Evolutionary conservation across 768 basidiomycete genomes (phyloP).

Genomic region (Hypsizygus marmoreus): DNA sequence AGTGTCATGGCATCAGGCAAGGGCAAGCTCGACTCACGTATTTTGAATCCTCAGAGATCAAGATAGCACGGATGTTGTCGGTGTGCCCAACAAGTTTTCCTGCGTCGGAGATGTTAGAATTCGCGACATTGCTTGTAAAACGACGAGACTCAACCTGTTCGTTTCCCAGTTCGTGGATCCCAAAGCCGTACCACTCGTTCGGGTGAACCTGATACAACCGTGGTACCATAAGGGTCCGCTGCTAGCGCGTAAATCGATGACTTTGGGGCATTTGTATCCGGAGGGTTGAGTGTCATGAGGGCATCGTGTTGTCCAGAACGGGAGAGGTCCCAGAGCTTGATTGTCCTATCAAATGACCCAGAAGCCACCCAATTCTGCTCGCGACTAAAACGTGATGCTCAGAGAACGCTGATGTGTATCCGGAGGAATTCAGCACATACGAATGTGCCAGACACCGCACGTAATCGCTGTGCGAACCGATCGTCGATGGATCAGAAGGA

Average conservation of each 20-base stretch:
- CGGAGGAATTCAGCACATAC: slow-evolving; percentile 36
- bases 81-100: slow-evolving; percentile 95
- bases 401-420: slow-evolving; percentile 1
- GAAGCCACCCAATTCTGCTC: slow-evolving; percentile 88
- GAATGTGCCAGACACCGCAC: slow-evolving; percentile 78
- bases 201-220: slow-evolving; percentile 88
- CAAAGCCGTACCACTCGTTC: slow-evolving; percentile 90
- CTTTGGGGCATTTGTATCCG: slow-evolving; percentile 67
- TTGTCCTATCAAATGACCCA: slow-evolving; percentile 91
- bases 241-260: slow-evolving; percentile 79
- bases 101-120: slow-evolving; percentile 4
- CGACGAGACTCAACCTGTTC: slow-evolving; percentile 41
- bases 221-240: slow-evolving; percentile 75
- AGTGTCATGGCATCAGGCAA: slow-evolving; percentile 9
- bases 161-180: slow-evolving; percentile 88
- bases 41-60: slow-evolving; percentile 88
- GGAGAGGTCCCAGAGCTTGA: slow-evolving; percentile 91
- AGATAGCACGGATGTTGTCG: slow-evolving; percentile 90
- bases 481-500: slow-evolving; percentile 59
- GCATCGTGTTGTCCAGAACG: slow-evolving; percentile 43
- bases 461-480: slow-evolving; percentile 85
- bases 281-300: slow-evolving; percentile 64
- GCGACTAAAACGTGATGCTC: slow-evolving; percentile 45
- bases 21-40: slow-evolving; percentile 58
- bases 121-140: background rate